Evolutionary conservation across 352 stramenopile genomes (phyloP), one percentile per base, ranked within the genome.

Genomic region (Globisporangium ultimum): DNA sequence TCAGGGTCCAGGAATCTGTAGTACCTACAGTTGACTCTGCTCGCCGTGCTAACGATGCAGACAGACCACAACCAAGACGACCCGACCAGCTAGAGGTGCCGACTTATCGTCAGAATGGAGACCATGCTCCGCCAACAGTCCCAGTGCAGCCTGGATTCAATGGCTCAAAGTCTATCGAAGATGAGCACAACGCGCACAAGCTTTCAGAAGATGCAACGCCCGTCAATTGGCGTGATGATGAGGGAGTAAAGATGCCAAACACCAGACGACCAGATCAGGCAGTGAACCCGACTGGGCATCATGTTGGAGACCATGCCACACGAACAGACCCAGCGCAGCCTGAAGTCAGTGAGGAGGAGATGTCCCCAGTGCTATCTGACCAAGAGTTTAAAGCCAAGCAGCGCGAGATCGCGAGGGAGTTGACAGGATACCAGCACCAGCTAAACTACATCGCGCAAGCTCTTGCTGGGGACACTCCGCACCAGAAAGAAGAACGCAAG

Each of bases 381-480:
- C 60, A 68, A n/a, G 71, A 83, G 22, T 60, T 83, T 9, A 63
- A 74, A 14, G 28, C 41, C 28, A 68, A 73, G 45, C 69, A 61
- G 32, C 65, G 62, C 9, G 47, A 71, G 24, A 67, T 89, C 21
- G 61, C 84, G 32, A 60, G 54, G 2, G 67, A 90, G 38, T 56
- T 89, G 46, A 59, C 57, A 3, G 60, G 53, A 8, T 89, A 82
- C 45, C 55, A 78, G 53, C 54, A 74, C 22, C 74, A 75, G 17
- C 69, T 87, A 32, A 57, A 87, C 53, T 77, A 88, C 58, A 54
- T 93, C n/a, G 84, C 75, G 14, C 67, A 80, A 20, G 84, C 75
- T 17, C 58, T 93, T 14, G 75, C 75, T 17, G 78, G 81, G 0
- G 60, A 86, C 51, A 93, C 81, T 9, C 72, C 75, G 13, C 84